Conservation (phyloP, 2,329 filamentous ascomycete species). For the Cytospora schulzeri region DNA sequence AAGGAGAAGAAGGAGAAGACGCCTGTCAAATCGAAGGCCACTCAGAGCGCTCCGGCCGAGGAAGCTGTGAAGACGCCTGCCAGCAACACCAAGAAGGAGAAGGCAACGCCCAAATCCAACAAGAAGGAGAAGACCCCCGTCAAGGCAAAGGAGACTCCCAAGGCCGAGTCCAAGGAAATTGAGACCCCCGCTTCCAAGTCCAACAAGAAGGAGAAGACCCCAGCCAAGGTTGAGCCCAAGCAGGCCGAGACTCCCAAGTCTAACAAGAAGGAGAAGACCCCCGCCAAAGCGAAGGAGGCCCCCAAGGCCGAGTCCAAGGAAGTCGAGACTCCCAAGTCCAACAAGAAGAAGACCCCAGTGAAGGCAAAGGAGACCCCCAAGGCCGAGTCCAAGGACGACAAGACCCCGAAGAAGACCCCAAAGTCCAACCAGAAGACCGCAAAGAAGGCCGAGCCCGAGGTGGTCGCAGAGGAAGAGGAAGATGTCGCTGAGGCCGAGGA, state of each 20-base stretch:
- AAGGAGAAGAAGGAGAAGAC: constrained; percentile 13
- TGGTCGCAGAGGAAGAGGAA: constrained; percentile 41
- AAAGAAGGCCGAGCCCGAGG: constrained; percentile 33
- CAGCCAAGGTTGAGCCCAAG: constrained; percentile 3
- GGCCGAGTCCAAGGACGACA: constrained; percentile 13
- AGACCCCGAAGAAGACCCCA: constrained; percentile 14
- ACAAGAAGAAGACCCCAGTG: not conserved
- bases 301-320: not conserved
- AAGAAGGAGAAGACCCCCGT: constrained; percentile 27
- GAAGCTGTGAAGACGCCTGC: constrained; percentile 19
- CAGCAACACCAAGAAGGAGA: not conserved
- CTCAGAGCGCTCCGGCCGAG: not conserved
- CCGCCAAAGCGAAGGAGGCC: constrained; percentile 16
- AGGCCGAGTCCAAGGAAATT: constrained; percentile 12
- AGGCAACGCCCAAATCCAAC: constrained; percentile 12
- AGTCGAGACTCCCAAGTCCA: constrained; percentile 16
- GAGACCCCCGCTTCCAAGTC: not conserved
- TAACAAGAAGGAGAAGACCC: constrained; percentile 22
- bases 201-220: constrained; percentile 9
- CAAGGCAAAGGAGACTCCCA: constrained; percentile 14
- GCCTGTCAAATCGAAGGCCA: constrained; percentile 8
- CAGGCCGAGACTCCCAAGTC: not conserved
- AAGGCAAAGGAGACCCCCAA: constrained; percentile 10
- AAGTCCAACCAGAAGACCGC: constrained; percentile 18
- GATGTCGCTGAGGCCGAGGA: constrained; percentile 37